Evolutionary conservation across 306 rosid genomes (phyloP).

Genomic region (Ziziphus jujuba): DNA sequence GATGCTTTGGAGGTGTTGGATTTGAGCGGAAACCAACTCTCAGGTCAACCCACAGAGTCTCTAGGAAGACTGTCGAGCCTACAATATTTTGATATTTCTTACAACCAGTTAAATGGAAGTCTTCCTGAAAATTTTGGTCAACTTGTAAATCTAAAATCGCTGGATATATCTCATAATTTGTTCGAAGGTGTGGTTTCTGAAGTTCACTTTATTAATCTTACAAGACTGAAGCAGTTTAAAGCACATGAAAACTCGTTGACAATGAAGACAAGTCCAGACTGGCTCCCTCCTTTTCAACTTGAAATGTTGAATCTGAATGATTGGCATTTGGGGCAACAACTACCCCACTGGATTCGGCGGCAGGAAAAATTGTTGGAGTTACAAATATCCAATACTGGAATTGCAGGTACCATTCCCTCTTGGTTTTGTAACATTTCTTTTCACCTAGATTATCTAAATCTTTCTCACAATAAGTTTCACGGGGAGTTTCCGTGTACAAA

Average conservation of each 20-base stretch:
- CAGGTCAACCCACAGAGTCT: constrained; percentile 6
- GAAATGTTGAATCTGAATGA: constrained; percentile 5
- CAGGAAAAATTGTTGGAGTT: background rate
- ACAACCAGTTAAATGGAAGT: constrained; percentile 13
- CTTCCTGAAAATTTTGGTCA: constrained; percentile 19
- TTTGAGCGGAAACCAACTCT: background rate
- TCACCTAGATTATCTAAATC: too few relatives aligned
- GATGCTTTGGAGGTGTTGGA: background rate
- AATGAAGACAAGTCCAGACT: background rate
- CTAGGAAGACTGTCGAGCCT: constrained; percentile 10
- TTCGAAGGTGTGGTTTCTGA: constrained; percentile 9
- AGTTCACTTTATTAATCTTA: constrained; percentile 15
- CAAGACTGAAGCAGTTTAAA: background rate
- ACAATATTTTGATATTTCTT: background rate
- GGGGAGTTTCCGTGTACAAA: constrained; percentile 21
- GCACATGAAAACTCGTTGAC: constrained; percentile 1
- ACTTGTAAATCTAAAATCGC: background rate
- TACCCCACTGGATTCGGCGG: constrained; percentile 39
- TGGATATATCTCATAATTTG: background rate
- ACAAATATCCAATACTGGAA: constrained; percentile 26
- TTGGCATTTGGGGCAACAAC: constrained; percentile 27
- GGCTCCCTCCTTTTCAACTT: constrained; percentile 38
- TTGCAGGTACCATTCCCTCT: constrained; percentile 27
- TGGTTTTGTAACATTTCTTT: constrained; percentile 26
- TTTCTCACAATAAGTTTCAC: constrained; percentile 17